Base-by-base conservation (phyloP, 169 alveolate genomes). In the Plasmodium reichenowi region DNA sequence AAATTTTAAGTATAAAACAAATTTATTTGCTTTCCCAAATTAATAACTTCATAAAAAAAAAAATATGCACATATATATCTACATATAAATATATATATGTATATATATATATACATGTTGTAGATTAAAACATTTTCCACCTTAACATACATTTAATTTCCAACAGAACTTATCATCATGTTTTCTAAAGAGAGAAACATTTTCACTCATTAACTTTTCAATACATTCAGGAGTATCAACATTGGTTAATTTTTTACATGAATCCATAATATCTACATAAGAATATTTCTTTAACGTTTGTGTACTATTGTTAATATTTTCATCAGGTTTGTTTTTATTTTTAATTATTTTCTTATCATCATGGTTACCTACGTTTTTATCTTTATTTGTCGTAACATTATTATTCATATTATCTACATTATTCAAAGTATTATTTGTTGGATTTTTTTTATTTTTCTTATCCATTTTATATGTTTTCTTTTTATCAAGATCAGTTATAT, bases 141-240 rank as follows among this genome's bases (percentile, higher is more conserved):
- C 22, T 47, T 85, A 85, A 59, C 54, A 85, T 13, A 85, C 91
- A 58, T 85, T 85, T 59, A 85, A 15, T 52, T 85, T 85, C 91
- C 91, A 85, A 45, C 85, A 85, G 47, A 85, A 85, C 45, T 85
- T 50, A 32, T 85, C 91, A 32, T 85, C 91, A n/a, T 78, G 67
- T 52, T 85, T 85, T 50, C 91, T 54, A 85, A 85, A 85, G 6
- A 85, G 91, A 20, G 91, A 85, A 48, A 85, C 86, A 29, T 85
- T 85, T n/a, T 85, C 91, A 50, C 67, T 85, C 86, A 85, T 85
- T 24, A 85, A 64, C 59, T 85, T 85, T 58, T 85, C 87, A 43
- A 85, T 85, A 26, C 91, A 85, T 63, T 85, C 91, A 43, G 91
- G 91, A 43, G 85, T 70, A 52, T 78, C 89, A 6, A 70, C 86